Evolutionary conservation across 2,329 filamentous ascomycete species (phyloP), one percentile per base, ranked within the genome.

Genomic region (Pseudonectria foliicola): DNA sequence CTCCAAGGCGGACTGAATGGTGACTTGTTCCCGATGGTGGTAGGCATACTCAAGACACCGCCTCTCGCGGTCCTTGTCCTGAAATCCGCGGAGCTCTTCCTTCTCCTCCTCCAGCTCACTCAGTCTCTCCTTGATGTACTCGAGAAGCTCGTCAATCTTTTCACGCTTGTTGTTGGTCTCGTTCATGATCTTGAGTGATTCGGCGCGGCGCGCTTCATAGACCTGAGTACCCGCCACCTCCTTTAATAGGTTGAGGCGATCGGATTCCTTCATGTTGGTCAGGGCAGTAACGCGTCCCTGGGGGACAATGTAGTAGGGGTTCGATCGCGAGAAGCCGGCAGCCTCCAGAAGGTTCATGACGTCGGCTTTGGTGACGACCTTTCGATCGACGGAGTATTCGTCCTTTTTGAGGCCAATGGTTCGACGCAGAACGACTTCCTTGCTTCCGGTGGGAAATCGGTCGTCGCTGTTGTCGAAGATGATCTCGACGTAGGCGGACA

Each of bases 401-500:
- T 98, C 92, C 65, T 98, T 98, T 65, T 98, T 96, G 44, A 90
- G 72, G 34, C 90, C 92, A 59, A 98, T 98, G 0, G 92, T 96
- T 29, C 92, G 84, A 43, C 93, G 84, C 39, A 98, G 68, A 27
- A 92, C 81, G 31, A 96, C 78, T 59, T 98, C 90, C 40, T 88
- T 82, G 56, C 87, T 92, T 49, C 86, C 86, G 8, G 88, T 95
- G 25, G 88, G 88, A 55, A 98, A 96, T 51, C 92, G 85, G 51
- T 93, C 87, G 59, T 98, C 90, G 52, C 77, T 85, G 59, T 98
- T 98, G 72, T 98, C 92, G 62, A 98, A 98, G 48, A 95, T 94
- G 53, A 98, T 86, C 64, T 98, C 92, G 40, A 98, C 93, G 53
- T 96, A 98, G n/a, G 92, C 93, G 31, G 89, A 95, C 86, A 95